These are phyloP conservation scores for Xylaria polymorpha DNA, from an alignment of 2,329 filamentous ascomycete species.

Conservation along the genomic window DNA sequence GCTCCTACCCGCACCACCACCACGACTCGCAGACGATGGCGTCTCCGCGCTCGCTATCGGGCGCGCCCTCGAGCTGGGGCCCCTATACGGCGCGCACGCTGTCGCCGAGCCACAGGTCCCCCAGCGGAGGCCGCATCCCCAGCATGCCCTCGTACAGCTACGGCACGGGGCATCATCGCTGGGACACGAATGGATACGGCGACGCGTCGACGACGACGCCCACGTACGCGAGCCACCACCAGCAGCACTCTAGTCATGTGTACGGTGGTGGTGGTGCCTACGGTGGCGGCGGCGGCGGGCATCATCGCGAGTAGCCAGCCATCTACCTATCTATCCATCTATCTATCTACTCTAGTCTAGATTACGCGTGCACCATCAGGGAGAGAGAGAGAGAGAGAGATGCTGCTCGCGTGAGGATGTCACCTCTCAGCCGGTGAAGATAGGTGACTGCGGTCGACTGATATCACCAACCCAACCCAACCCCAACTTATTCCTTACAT, in stretches of 20 bases:
- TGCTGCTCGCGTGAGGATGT: neutral
- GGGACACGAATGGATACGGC: constrained; percentile 49
- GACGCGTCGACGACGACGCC: constrained; percentile 42
- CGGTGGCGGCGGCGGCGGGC: constrained; percentile 56
- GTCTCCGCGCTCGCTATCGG: constrained; percentile 64
- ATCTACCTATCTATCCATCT: neutral
- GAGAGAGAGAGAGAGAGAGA: neutral
- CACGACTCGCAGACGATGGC: constrained; percentile 63
- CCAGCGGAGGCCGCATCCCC: constrained; percentile 50
- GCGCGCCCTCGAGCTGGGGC: constrained; percentile 61
- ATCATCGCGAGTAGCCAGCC: constrained; percentile 54
- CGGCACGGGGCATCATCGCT: constrained; percentile 49
- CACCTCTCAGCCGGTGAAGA: neutral
- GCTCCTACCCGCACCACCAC: constrained; percentile 52
- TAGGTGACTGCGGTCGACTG: neutral
- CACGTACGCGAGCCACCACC: constrained; percentile 48
- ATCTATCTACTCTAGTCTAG: neutral
- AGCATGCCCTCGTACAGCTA: constrained; percentile 55
- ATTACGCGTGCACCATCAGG: neutral
- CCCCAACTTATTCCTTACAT: neutral
- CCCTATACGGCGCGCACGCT: constrained; percentile 61
- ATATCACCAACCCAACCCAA: neutral
- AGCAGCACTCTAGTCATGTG: constrained; percentile 55
- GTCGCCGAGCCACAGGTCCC: constrained; percentile 56
- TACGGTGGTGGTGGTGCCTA: constrained; percentile 58